phyloP scores from a whole-genome alignment of 164 flowering plant species.

The Euptelea pleiosperma region DNA sequence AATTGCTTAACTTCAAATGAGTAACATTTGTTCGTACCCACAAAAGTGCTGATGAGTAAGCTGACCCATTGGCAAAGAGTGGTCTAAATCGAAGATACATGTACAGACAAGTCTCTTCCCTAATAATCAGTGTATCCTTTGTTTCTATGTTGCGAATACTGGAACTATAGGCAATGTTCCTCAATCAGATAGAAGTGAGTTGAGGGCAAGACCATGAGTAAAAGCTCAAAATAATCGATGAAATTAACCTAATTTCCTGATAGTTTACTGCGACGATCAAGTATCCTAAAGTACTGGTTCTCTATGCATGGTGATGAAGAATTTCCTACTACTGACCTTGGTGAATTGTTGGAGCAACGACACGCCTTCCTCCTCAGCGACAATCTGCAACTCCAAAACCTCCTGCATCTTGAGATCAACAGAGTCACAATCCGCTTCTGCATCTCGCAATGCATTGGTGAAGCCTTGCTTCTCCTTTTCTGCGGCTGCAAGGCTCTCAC shows the following conservation, averaged over 20 bases:
- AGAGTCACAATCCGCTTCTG: slow-evolving; percentile 53
- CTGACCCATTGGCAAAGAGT: too few relatives aligned
- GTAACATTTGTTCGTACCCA: too few relatives aligned
- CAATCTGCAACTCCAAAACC: slow-evolving; percentile 52
- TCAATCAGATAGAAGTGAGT: too few relatives aligned
- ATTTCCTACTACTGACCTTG: slow-evolving; percentile 27
- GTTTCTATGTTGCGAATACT: too few relatives aligned
- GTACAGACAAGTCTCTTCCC: too few relatives aligned
- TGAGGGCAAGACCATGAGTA: too few relatives aligned
- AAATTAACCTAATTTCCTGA: slow-evolving; percentile 2
- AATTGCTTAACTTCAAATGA: too few relatives aligned
- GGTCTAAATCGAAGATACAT: too few relatives aligned
- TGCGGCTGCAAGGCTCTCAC: slow-evolving; percentile 57
- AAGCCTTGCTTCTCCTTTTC: slow-evolving; percentile 46
- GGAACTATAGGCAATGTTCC: too few relatives aligned
- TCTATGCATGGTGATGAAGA: neutral
- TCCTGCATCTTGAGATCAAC: slow-evolving; percentile 54
- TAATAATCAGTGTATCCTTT: too few relatives aligned
- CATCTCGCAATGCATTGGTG: slow-evolving; percentile 37
- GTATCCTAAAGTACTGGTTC: neutral
- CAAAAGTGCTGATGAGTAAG: too few relatives aligned
- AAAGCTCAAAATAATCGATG: neutral
- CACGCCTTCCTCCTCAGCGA: slow-evolving; percentile 65
- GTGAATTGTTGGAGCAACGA: slow-evolving; percentile 46
- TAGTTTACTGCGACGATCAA: neutral